A percentile compares a stretch with the other conserved stretches of the same genome.
These are phyloP conservation scores for Taphrina sp. DNA, from an alignment of 1,139 yeast species.

Conservation along the genomic window DNA sequence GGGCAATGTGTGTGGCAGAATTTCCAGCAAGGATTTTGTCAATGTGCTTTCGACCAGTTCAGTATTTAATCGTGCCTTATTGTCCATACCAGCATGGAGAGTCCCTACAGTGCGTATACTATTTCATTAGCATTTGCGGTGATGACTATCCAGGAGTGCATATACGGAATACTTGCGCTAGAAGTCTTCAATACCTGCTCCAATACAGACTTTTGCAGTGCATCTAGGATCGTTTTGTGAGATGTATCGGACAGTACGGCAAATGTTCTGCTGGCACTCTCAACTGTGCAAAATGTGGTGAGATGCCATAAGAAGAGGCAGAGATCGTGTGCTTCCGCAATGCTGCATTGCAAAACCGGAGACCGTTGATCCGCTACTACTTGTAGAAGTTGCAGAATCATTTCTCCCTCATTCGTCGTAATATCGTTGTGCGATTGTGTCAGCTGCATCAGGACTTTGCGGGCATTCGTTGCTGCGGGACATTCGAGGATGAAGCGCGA, in stretches of 20 bases:
- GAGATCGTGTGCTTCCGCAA: no score
- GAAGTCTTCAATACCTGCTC: background rate
- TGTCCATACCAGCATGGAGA: no score
- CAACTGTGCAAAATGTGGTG: background rate
- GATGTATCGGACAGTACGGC: background rate
- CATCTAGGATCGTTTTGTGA: background rate
- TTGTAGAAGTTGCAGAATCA: background rate
- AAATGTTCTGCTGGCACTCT: background rate
- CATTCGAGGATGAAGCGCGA: background rate
- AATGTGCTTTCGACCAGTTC: no score
- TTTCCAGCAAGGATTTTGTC: background rate
- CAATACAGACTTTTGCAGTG: background rate
- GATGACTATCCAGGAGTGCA: no score
- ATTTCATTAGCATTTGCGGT: no score
- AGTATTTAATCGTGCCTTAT: no score
- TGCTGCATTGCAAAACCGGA: background rate
- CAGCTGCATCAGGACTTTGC: background rate
- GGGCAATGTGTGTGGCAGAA: slow-evolving; percentile 1
- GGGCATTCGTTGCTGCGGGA: background rate
- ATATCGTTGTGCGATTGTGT: no score
- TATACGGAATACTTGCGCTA: background rate
- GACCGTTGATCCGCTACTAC: background rate
- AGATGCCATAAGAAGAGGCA: no score
- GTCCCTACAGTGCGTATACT: no score
- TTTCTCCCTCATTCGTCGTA: background rate